These are phyloP conservation scores for Rhododendron henanense DNA, from an alignment of 148 eudicot genomes.

Conservation along the genomic window DNA sequence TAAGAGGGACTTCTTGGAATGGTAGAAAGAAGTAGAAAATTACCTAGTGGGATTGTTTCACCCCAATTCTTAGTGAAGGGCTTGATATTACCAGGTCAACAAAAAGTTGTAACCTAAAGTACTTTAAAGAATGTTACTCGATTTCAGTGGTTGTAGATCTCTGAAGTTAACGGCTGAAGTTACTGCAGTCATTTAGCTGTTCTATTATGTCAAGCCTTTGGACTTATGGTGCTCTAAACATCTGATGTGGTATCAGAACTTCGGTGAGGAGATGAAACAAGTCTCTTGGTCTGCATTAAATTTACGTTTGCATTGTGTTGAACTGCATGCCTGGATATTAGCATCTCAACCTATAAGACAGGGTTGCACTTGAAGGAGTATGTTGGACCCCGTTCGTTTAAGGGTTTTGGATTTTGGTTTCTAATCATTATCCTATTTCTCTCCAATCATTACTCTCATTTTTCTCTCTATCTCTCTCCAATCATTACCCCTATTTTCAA, in stretches of 20 bases:
- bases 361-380: neutral
- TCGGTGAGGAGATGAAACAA: neutral
- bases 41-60: neutral
- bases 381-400: neutral
- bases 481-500: too few species aligned
- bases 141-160: neutral
- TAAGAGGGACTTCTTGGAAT: neutral
- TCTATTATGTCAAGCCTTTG: neutral
- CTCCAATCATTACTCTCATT: too few species aligned
- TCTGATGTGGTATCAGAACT: neutral
- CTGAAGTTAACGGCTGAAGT: neutral
- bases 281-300: neutral
- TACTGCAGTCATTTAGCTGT: neutral
- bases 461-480: too few species aligned
- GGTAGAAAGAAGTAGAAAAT: neutral
- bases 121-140: neutral
- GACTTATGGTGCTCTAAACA: neutral
- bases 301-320: neutral
- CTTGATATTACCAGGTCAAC: neutral
- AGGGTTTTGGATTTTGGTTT: too few species aligned
- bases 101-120: neutral
- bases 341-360: neutral
- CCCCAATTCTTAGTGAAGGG: neutral
- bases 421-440: too few species aligned
- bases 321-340: neutral